phyloP scores from a whole-genome alignment of 305 asterid genomes.

The Fraxinus angustifolia region DNA sequence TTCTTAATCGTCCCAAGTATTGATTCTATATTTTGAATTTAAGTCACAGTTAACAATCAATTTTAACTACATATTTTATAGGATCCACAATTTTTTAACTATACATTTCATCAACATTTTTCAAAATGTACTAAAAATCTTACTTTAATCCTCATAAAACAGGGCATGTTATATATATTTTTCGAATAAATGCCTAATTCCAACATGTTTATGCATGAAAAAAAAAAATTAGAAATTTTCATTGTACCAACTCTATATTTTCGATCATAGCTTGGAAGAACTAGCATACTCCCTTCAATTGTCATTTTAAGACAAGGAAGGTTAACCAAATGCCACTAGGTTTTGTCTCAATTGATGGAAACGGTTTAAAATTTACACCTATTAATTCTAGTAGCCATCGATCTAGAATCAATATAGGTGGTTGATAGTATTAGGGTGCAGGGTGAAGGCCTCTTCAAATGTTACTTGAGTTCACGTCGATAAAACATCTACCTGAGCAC shows the following conservation, averaged over 20 bases:
- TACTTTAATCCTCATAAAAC: no score
- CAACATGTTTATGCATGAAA: neutral
- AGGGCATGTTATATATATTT: no score
- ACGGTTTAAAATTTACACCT: neutral
- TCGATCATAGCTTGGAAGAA: neutral
- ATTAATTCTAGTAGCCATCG: neutral
- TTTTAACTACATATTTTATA: no score
- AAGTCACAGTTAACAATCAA: no score
- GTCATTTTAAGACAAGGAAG: neutral
- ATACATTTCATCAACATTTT: no score
- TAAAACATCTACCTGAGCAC: neutral
- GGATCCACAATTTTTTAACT: no score
- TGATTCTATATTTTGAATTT: no score
- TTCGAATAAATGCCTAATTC: neutral
- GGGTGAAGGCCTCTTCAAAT: no score
- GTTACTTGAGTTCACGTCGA: neutral
- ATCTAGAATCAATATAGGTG: neutral
- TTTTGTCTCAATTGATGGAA: neutral
- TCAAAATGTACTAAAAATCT: no score
- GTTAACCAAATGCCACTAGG: neutral
- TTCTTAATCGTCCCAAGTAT: neutral
- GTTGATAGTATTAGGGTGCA: neutral
- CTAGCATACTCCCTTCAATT: neutral
- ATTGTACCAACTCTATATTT: neutral
- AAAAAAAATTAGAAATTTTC: neutral